phyloP scores from a whole-genome alignment of 441 rosid genomes.

The Bruguiera hainesii region DNA sequence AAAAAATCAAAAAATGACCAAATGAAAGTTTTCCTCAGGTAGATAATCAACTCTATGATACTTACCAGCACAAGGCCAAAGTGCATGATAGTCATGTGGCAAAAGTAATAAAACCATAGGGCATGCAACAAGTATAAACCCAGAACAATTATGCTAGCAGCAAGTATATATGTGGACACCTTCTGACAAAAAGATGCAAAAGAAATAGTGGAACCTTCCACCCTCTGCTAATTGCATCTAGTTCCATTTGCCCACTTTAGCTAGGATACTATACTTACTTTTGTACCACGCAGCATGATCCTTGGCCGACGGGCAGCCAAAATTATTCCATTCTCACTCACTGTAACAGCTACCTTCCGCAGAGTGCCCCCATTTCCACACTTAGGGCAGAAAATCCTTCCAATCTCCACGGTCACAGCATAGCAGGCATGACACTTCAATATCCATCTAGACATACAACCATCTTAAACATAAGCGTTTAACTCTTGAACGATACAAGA shows the following conservation, averaged over 20 bases:
- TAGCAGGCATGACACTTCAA: conserved; percentile 96
- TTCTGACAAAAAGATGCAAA: not conserved
- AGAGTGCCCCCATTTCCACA: conserved; percentile 96
- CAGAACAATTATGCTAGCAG: not conserved
- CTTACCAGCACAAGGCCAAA: not conserved
- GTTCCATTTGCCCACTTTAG: not conserved
- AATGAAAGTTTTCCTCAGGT: too few relatives aligned
- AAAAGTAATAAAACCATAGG: not conserved
- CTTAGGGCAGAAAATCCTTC: conserved; percentile 82
- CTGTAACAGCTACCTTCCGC: conserved; percentile 78
- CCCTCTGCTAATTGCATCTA: not conserved
- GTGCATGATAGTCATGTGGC: not conserved
- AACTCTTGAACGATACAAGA: not conserved
- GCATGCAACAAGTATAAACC: not conserved
- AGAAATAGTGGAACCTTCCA: not conserved
- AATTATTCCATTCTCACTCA: conserved; percentile 72
- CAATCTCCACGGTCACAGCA: conserved; percentile 75
- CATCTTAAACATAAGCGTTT: conserved; percentile 10
- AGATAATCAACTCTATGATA: not conserved
- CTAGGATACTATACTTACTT: conserved; percentile 40
- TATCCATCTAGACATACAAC: conserved; percentile 65
- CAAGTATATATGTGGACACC: not conserved
- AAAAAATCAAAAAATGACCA: too few relatives aligned
- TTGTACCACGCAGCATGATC: conserved; percentile 71
- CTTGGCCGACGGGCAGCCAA: conserved; percentile 67